phyloP scores from a whole-genome alignment of 2,329 filamentous ascomycete genomes.

The Epichloe glyceriae region DNA sequence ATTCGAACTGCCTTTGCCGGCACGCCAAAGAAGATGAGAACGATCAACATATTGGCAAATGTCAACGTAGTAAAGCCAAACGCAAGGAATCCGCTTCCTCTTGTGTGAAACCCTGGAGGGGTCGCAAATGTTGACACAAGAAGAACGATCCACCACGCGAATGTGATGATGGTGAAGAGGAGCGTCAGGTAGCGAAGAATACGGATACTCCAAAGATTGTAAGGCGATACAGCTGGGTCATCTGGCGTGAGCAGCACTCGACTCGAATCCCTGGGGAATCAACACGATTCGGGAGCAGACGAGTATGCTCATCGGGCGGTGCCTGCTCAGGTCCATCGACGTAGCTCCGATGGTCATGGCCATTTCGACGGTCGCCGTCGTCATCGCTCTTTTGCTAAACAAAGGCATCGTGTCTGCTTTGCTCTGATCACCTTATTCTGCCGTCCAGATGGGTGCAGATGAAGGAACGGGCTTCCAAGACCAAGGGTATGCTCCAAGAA shows the following conservation, averaged over 20 bases:
- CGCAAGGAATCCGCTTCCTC: slow-evolving; percentile 85
- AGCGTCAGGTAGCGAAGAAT: slow-evolving; percentile 67
- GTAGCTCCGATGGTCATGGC: slow-evolving; percentile 6
- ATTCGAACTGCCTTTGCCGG: slow-evolving; percentile 71
- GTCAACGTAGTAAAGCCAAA: slow-evolving; percentile 75
- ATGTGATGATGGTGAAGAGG: slow-evolving; percentile 59
- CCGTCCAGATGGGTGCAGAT: not conserved
- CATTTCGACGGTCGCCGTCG: slow-evolving; percentile 11
- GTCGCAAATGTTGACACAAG: slow-evolving; percentile 87
- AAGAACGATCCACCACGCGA: slow-evolving; percentile 85
- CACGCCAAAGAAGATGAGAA: slow-evolving; percentile 74
- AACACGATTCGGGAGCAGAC: slow-evolving; percentile 56
- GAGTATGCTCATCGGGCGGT: slow-evolving; percentile 39
- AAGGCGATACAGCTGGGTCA: slow-evolving; percentile 58
- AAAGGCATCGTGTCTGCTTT: slow-evolving; percentile 19
- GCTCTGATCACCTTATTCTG: not conserved
- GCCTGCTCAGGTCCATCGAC: slow-evolving; percentile 15
- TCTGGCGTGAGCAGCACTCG: slow-evolving; percentile 25
- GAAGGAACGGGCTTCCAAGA: not conserved
- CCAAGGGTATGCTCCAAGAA: not conserved
- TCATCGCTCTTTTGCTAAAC: slow-evolving; percentile 17
- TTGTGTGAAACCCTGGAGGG: slow-evolving; percentile 70
- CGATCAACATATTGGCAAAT: slow-evolving; percentile 59
- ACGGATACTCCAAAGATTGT: slow-evolving; percentile 88
- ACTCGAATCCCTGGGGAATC: slow-evolving; percentile 38